Evolutionary conservation across 2,329 filamentous ascomycete species (phyloP).

Genomic region (Coleophoma cylindrospora): DNA sequence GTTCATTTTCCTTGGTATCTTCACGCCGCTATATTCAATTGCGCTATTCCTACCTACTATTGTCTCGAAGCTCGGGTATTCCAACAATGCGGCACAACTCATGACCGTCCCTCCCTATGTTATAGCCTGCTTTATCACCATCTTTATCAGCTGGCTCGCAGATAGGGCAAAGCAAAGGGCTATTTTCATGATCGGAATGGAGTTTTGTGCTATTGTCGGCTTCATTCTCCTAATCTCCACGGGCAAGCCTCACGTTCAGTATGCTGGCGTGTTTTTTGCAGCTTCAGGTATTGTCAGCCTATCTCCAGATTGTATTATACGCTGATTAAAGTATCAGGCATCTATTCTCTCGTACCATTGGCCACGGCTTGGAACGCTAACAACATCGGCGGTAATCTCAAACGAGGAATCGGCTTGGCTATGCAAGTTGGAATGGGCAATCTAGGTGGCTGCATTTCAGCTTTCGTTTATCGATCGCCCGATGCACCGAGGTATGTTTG

Average conservation of each 20-base stretch:
- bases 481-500: constrained; percentile 26
- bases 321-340: constrained; percentile 19
- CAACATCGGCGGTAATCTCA: constrained; percentile 34
- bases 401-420: constrained; percentile 38
- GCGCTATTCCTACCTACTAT: constrained; percentile 37
- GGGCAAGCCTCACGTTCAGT: constrained; percentile 43
- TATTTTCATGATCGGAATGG: constrained; percentile 49
- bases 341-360: constrained; percentile 39
- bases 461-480: constrained; percentile 40
- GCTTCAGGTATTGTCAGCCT: constrained; percentile 47
- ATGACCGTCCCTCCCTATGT: constrained; percentile 42
- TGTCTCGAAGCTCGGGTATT: constrained; percentile 47
- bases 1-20: constrained; percentile 56
- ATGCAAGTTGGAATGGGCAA: constrained; percentile 39
- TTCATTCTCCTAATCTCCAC: constrained; percentile 1
- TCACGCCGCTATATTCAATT: constrained; percentile 39
- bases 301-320: neutral
- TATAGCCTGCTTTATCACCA: constrained; percentile 50
- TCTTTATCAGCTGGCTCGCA: constrained; percentile 47
- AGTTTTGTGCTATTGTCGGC: constrained; percentile 31
- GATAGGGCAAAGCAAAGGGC: constrained; percentile 40
- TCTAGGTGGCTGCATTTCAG: constrained; percentile 37
- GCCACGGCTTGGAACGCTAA: constrained; percentile 39
- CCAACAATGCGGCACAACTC: constrained; percentile 39
- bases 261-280: constrained; percentile 54